These are phyloP conservation scores for Pythium chondricola DNA, from an alignment of 352 stramenopile species.

Conservation along the genomic window DNA sequence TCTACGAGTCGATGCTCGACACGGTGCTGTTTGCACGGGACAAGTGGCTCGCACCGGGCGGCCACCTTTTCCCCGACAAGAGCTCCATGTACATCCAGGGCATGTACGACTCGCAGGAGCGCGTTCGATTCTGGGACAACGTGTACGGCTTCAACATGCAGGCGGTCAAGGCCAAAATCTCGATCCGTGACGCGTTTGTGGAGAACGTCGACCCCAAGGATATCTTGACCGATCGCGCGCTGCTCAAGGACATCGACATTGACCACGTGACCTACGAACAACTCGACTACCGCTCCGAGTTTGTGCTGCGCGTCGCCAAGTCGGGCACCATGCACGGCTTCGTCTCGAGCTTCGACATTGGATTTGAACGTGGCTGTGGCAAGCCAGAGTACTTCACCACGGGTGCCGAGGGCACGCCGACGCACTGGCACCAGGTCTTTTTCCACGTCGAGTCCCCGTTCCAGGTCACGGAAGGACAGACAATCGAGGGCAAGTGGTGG, in stretches of 20 bases:
- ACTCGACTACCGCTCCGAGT: conserved; percentile 90
- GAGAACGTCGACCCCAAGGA: conserved; percentile 89
- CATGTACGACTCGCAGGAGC: conserved; percentile 58
- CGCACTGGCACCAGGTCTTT: conserved; percentile 99
- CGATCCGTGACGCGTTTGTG: conserved; percentile 94
- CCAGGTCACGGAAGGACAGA: conserved; percentile 62
- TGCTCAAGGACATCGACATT: conserved; percentile 88
- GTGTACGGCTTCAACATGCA: conserved; percentile 99
- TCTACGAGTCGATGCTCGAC: conserved; percentile 98
- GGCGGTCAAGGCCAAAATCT: conserved; percentile 92
- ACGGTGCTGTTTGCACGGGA: conserved; percentile 95
- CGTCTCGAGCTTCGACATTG: conserved; percentile 97
- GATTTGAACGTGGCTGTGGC: conserved; percentile 89
- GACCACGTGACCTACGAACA: conserved; percentile 89
- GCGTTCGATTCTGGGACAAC: conserved; percentile 92
- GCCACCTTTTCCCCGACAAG: conserved; percentile 97
- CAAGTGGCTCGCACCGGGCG: conserved; percentile 92
- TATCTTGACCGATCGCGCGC: conserved; percentile 84
- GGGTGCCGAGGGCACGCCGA: conserved; percentile 84
- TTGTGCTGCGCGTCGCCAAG: conserved; percentile 81
- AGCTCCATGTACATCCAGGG: conserved; percentile 92
- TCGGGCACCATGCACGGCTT: conserved; percentile 93
- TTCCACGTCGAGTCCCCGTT: conserved; percentile 92
- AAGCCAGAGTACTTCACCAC: conserved; percentile 96
- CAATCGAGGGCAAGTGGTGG: conserved; percentile 80